phyloP scores from a whole-genome alignment of 768 basidiomycete species.

The Rhodocollybia butyracea region DNA sequence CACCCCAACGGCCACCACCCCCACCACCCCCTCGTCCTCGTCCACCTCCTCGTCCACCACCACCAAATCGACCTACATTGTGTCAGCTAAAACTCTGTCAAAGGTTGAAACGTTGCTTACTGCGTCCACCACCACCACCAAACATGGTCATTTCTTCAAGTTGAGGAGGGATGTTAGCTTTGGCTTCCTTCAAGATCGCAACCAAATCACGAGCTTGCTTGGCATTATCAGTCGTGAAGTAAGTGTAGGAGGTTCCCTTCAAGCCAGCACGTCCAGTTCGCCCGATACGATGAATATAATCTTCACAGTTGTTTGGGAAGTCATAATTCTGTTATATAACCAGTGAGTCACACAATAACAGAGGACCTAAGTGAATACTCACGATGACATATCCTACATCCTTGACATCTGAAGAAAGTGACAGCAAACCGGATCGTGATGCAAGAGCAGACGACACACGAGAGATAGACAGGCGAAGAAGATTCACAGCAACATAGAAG shows the following conservation, averaged over 20 bases:
- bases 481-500: slow-evolving; percentile 30
- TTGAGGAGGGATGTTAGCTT: slow-evolving; percentile 82
- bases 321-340: slow-evolving; percentile 78
- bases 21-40: slow-evolving; percentile 4
- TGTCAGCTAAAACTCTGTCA: background rate
- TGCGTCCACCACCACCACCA: slow-evolving; percentile 6
- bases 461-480: slow-evolving; percentile 13
- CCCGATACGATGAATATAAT: slow-evolving; percentile 98
- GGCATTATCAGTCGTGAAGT: slow-evolving; percentile 95
- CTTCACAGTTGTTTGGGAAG: slow-evolving; percentile 97
- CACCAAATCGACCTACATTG: slow-evolving; percentile 1
- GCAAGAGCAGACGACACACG: slow-evolving; percentile 28
- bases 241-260: slow-evolving; percentile 92
- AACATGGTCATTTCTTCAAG: slow-evolving; percentile 50
- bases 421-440: slow-evolving; percentile 26
- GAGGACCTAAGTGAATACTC: slow-evolving; percentile 29
- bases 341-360: slow-evolving; percentile 7
- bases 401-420: slow-evolving; percentile 80
- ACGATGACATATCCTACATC: slow-evolving; percentile 98
- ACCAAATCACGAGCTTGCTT: slow-evolving; percentile 93
- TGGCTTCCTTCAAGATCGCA: slow-evolving; percentile 82
- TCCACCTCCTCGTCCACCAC: slow-evolving; percentile 1
- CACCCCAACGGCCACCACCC: slow-evolving; percentile 1
- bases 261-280: slow-evolving; percentile 96
- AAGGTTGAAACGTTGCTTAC: background rate